Evolutionary conservation across 2,329 filamentous ascomycete species (phyloP), one percentile per base, ranked within the genome.

Genomic region (Magnaporthales sp.): DNA sequence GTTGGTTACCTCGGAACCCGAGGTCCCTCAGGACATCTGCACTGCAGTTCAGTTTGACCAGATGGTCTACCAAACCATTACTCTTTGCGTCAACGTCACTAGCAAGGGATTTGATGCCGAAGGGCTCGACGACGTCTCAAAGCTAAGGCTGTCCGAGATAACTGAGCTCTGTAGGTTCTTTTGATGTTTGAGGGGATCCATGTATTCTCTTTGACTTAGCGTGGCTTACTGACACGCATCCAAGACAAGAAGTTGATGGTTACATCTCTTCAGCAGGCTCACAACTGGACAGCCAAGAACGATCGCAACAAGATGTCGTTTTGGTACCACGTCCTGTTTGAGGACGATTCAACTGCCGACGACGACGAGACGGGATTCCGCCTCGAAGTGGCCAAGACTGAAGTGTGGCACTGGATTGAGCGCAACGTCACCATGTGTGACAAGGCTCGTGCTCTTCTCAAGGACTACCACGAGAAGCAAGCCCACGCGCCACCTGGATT

Each of bases 251-350:
- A 89, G 71, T 77, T 90, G 1, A 78, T 90, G 2, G 86, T 90
- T 1, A 89, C 87, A 0, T 86, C 85, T 2, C 76, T 90, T 13
- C 87, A 90, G 71, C 86, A 89, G 73, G 84, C 86, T 1, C 87
- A 89, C 70, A 90, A 90, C 73, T 89, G 87, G 86, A 88, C 86
- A 0, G 86, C 87, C 67, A 88, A 88, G 68, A 87, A 89, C 71
- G 87, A 89, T 71, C 79, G 87, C 46, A 89, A 89, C 75, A 90
- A 90, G 73, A 89, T 89, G 86, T 81, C 84, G 0, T 89, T 90
- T 68, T 90, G 87, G 87, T 85, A 84, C 67, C 85, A 87, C 66
- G 85, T 89, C 30, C 76, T 90, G 8, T 89, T 89, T 66, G 86
- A 89, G 66, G 85, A 83, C 56, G 79, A 86, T 31, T 77, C 76